Conservation (phyloP, 106 monocot genomes). For the Dioscorea dumetorum region DNA sequence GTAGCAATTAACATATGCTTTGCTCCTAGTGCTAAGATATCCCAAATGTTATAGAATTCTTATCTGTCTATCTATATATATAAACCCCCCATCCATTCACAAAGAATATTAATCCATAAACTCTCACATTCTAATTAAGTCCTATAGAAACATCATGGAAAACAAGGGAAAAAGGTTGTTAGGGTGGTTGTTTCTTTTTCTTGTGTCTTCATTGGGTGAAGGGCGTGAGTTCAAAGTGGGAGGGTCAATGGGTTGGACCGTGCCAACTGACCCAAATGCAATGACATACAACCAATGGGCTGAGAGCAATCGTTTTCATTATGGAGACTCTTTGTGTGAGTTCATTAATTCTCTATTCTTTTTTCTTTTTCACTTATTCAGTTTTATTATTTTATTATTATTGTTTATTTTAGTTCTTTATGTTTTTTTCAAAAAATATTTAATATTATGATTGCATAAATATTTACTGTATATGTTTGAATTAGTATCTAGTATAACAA, state of each 20-base stretch:
- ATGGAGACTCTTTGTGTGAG: slow-evolving; percentile 58
- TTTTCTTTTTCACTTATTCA: no score
- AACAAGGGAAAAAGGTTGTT: background rate
- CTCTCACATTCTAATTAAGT: background rate
- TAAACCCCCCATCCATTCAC: no score
- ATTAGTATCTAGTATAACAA: no score
- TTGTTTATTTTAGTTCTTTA: no score
- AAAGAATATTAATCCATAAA: background rate
- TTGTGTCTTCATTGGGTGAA: slow-evolving; percentile 28
- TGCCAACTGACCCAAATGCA: slow-evolving; percentile 33
- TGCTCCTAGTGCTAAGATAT: slow-evolving; percentile 18
- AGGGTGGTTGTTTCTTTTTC: slow-evolving; percentile 19
- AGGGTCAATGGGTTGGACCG: slow-evolving; percentile 44
- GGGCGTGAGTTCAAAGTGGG: slow-evolving; percentile 67
- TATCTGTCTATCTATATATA: slow-evolving; percentile 16
- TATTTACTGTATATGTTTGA: no score
- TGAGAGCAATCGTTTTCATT: slow-evolving; percentile 28
- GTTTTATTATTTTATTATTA: no score
- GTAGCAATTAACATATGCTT: slow-evolving; percentile 25
- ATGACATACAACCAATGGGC: slow-evolving; percentile 53
- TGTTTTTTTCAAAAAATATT: no score
- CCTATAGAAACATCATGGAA: background rate
- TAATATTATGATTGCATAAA: no score
- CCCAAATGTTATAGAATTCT: slow-evolving; percentile 2
- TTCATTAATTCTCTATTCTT: background rate